Evolutionary conservation across 2,329 filamentous ascomycete species (phyloP), one percentile per base, ranked within the genome.

Genomic region (Didymellaceae sp.): DNA sequence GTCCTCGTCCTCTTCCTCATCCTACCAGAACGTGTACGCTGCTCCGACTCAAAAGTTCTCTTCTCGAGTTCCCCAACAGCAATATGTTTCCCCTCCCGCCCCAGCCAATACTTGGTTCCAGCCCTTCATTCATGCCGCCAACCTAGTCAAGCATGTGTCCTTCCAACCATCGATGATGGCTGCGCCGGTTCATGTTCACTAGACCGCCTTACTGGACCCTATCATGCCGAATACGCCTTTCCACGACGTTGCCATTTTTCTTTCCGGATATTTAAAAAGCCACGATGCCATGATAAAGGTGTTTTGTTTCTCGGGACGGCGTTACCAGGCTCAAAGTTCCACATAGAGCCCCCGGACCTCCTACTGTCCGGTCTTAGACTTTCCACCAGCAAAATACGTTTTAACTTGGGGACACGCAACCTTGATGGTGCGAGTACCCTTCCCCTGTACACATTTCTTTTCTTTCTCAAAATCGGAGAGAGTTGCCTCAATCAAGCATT

Each of bases 111-210:
- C 66, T n/a, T 74, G 71, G 71, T 71, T 72, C 56, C 70, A 73
- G 37, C 70, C 71, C 10, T 74, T 73, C 52, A 68, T 74, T 54
- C 70, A 74, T 57, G 71, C 71, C 6, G 70, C 68, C 57, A 73
- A 73, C 50, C 45, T 73, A 22, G 71, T 74, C 56, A 74, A 74
- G 55, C 71, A 74, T 62, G 68, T 73, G 32, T 74, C 70, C 16
- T 74, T 73, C 62, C 71, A 74, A 65, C 67, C 68, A 13, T 65
- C 68, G 1, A 72, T 71, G 61, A 67, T 72, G 66, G 56, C 65
- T 44, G 56, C 60, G 20, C 71, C 71, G 50, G 67, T 74, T 18
- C 68, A 68, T 54, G 70, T 72, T 33, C 72, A 72, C 62, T 73
- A 70, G 58, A 37, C 24, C 18, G 17, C 37, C 18, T 45, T 30